Conservation (phyloP, 306 rosid species). For the Begonia masoniana region DNA sequence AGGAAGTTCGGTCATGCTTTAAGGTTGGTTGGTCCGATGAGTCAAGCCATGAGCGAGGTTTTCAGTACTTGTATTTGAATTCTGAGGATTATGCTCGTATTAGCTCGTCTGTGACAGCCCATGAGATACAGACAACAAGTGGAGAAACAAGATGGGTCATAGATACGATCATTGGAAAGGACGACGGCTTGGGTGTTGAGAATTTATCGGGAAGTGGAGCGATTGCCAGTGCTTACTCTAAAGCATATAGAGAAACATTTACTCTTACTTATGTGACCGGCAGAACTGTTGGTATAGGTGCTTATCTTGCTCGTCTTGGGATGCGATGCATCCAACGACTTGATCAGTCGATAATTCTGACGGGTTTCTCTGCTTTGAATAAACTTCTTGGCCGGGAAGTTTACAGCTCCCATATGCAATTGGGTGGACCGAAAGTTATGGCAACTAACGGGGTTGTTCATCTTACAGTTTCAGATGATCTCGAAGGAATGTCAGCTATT, state of each 20-base stretch:
- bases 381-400: slow-evolving; percentile 98
- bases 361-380: slow-evolving; percentile 94
- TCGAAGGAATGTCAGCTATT: slow-evolving; percentile 89
- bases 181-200: slow-evolving; percentile 91
- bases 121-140: slow-evolving; percentile 50
- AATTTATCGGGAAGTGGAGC: slow-evolving; percentile 96
- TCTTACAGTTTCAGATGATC: slow-evolving; percentile 90
- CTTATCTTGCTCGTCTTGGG: slow-evolving; percentile 98
- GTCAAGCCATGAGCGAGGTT: slow-evolving; percentile 80
- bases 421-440: slow-evolving; percentile 98
- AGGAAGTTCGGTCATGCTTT: slow-evolving; percentile 89
- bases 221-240: slow-evolving; percentile 89
- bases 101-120: slow-evolving; percentile 75
- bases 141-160: slow-evolving; percentile 94
- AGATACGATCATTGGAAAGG: slow-evolving; percentile 93
- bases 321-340: slow-evolving; percentile 99
- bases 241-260: slow-evolving; percentile 87
- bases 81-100: slow-evolving; percentile 79
- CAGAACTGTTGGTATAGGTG: slow-evolving; percentile 95
- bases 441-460: slow-evolving; percentile 98
- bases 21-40: slow-evolving; percentile 98
- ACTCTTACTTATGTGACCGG: slow-evolving; percentile 94
- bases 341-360: slow-evolving; percentile 94
- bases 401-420: slow-evolving; percentile 99
- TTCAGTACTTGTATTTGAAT: slow-evolving; percentile 77